phyloP scores from a whole-genome alignment of 2,329 filamentous ascomycete species.

The Cercospora berteroae region DNA sequence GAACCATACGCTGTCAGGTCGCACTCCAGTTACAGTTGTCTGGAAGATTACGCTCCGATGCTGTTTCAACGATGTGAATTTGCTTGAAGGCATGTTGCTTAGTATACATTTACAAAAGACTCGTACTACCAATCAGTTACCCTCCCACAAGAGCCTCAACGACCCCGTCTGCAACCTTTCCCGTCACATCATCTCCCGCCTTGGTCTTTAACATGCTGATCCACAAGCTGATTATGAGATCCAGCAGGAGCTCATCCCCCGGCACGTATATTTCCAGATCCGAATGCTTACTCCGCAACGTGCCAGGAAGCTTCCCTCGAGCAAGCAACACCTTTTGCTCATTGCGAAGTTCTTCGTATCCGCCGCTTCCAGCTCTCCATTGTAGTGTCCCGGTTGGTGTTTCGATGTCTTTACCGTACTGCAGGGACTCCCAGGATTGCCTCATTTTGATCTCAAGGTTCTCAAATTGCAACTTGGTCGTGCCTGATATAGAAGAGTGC shows the following conservation, averaged over 20 bases:
- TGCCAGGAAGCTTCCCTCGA: background rate
- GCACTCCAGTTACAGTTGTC: too few species aligned
- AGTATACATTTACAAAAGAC: background rate
- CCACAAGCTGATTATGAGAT: background rate
- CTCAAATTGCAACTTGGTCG: background rate
- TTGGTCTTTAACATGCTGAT: background rate
- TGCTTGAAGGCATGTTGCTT: background rate
- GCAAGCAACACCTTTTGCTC: background rate
- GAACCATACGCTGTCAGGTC: background rate
- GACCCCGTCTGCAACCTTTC: background rate
- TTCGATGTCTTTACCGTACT: background rate
- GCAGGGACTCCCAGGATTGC: background rate
- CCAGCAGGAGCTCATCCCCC: background rate
- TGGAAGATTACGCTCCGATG: background rate
- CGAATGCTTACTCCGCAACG: background rate
- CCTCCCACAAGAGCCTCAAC: background rate
- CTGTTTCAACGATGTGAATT: background rate
- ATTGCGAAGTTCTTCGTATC: background rate
- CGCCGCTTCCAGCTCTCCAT: background rate
- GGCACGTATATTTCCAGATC: background rate
- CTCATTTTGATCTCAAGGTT: background rate
- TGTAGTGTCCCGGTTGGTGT: background rate
- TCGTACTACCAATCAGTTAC: background rate
- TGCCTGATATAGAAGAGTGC: background rate
- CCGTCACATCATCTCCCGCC: background rate